These are phyloP conservation scores for Xylaria castorea DNA, from an alignment of 495 filamentous ascomycete genomes.

Conservation along the genomic window DNA sequence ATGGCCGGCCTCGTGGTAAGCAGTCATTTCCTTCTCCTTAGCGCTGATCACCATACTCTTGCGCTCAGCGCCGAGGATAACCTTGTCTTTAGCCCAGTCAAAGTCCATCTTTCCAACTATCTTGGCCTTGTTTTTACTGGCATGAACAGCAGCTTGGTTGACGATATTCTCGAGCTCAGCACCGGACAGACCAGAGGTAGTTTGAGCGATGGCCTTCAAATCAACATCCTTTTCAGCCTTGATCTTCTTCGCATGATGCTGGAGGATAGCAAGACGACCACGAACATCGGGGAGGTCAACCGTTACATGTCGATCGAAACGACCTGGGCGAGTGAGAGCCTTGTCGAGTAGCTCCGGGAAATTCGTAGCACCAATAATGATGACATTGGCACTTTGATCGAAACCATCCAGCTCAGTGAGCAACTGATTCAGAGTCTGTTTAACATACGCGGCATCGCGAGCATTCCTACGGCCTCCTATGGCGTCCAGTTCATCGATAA, in stretches of 20 bases:
- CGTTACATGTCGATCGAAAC: slow-evolving; percentile 89
- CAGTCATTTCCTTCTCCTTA: slow-evolving; percentile 87
- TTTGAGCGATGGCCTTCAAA: slow-evolving; percentile 77
- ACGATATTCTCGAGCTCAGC: slow-evolving; percentile 95
- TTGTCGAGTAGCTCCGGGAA: slow-evolving; percentile 94
- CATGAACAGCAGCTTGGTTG: slow-evolving; percentile 93
- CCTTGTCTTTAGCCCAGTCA: slow-evolving; percentile 97
- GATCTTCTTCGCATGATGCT: slow-evolving; percentile 89
- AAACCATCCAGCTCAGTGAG: slow-evolving; percentile 98
- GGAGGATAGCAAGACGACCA: slow-evolving; percentile 88
- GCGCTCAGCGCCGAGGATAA: slow-evolving; percentile 95
- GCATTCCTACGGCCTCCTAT: slow-evolving; percentile 94
- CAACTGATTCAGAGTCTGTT: slow-evolving; percentile 96
- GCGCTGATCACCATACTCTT: slow-evolving; percentile 85
- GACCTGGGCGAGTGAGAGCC: slow-evolving; percentile 89
- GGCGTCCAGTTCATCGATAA: slow-evolving; percentile 97
- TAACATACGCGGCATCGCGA: slow-evolving; percentile 92
- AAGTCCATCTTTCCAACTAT: slow-evolving; percentile 81
- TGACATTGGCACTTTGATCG: slow-evolving; percentile 89
- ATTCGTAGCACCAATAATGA: slow-evolving; percentile 95
- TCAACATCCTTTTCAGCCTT: slow-evolving; percentile 80
- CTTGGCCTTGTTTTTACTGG: slow-evolving; percentile 76
- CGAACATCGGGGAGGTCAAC: slow-evolving; percentile 95
- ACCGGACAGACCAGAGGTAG: slow-evolving; percentile 90
- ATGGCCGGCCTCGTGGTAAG: slow-evolving; percentile 97